phyloP scores from a whole-genome alignment of 2,329 filamentous ascomycete genomes.

The Zymoseptoria ardabiliae region DNA sequence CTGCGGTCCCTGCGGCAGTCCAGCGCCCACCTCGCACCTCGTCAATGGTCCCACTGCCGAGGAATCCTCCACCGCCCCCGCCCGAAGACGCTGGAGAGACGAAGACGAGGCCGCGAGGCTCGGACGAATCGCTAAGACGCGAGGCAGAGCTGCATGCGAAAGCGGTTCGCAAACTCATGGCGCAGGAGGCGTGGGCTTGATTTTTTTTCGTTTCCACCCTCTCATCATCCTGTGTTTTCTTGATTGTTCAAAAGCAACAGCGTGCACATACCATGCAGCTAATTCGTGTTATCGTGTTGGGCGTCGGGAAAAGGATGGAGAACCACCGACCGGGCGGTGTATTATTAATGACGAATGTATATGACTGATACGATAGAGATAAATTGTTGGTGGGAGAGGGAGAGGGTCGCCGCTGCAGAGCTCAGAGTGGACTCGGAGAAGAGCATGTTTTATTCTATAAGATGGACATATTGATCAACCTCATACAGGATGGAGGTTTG shows the following conservation, averaged over 20 bases:
- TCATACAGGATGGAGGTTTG: neutral
- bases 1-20: neutral
- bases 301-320: neutral
- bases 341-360: neutral
- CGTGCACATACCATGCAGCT: neutral
- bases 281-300: neutral
- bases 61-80: neutral
- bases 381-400: neutral
- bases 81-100: neutral
- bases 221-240: neutral
- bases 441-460: neutral
- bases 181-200: neutral
- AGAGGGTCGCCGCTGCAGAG: neutral
- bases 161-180: neutral
- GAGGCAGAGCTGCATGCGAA: neutral
- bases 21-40: neutral
- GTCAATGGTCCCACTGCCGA: neutral
- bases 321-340: neutral
- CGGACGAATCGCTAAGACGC: neutral
- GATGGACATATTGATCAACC: neutral
- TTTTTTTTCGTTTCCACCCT: neutral
- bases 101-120: constrained; percentile 4
- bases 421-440: neutral
- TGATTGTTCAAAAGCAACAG: neutral
- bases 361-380: neutral